Percentiles rank a stretch among this genome's conserved stretches.
phyloP scores from a whole-genome alignment of 1,139 yeast genomes.

The Yamadazyma sp. region DNA sequence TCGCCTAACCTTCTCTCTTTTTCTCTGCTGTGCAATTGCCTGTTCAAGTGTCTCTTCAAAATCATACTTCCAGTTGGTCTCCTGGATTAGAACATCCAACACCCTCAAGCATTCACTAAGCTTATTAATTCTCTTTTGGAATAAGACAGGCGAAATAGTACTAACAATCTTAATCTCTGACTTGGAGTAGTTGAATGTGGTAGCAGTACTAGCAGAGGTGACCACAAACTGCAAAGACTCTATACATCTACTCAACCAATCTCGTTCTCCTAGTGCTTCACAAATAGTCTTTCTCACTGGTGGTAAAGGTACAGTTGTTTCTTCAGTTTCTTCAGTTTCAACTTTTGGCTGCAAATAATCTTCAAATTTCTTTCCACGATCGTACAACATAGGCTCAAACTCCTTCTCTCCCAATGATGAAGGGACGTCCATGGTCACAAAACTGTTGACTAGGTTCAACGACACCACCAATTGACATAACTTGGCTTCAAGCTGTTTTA shows the following conservation, averaged over 20 bases:
- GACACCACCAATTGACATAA: too few relatives aligned
- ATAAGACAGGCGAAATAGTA: conserved; percentile 7
- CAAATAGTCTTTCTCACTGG: conserved; percentile 12
- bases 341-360: conserved; percentile 3
- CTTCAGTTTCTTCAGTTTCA: too few relatives aligned
- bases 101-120: conserved; percentile 11
- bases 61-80: conserved; percentile 16
- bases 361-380: not conserved
- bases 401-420: conserved; percentile 7
- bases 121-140: conserved; percentile 12
- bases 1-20: conserved; percentile 4
- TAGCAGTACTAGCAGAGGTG: conserved; percentile 8
- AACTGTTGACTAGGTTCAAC: too few relatives aligned
- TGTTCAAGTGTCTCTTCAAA: conserved; percentile 10
- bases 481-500: not conserved
- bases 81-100: conserved; percentile 18
- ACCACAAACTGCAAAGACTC: conserved; percentile 6
- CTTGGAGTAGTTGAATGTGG: conserved; percentile 14
- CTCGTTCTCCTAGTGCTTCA: conserved; percentile 18
- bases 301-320: too few relatives aligned
- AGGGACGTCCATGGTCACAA: too few relatives aligned
- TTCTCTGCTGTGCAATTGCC: conserved; percentile 5
- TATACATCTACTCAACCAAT: conserved; percentile 11
- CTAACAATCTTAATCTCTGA: conserved; percentile 16
- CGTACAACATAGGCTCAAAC: conserved; percentile 4